These are phyloP conservation scores for Scleromitrula shiraiana DNA, from an alignment of 2,329 filamentous ascomycete species.

Conservation along the genomic window DNA sequence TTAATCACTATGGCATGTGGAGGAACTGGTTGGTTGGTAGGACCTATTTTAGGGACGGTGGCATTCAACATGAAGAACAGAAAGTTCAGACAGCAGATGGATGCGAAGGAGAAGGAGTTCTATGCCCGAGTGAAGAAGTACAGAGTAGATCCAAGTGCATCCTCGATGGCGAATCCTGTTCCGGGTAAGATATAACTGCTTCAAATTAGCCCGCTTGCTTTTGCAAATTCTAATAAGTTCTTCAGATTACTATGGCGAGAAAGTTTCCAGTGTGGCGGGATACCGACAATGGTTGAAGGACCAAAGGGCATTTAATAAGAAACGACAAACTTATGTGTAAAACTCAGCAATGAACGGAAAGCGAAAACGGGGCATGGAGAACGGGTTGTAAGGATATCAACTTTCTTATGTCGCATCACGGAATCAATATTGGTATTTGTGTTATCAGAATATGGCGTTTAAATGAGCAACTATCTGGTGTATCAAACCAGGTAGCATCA, in stretches of 20 bases:
- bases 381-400: conserved; percentile 4
- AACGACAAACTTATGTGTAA: conserved; percentile 37
- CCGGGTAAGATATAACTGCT: conserved; percentile 24
- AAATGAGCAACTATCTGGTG: conserved; percentile 1
- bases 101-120: conserved; percentile 88
- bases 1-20: conserved; percentile 69
- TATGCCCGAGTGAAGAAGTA: conserved; percentile 86
- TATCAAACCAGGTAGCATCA: not conserved
- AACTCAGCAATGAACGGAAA: conserved; percentile 3
- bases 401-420: conserved; percentile 1
- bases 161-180: conserved; percentile 81
- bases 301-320: conserved; percentile 93
- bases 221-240: not conserved
- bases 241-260: conserved; percentile 91
- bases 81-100: conserved; percentile 64
- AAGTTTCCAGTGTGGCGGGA: conserved; percentile 85
- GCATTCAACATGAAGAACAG: conserved; percentile 72
- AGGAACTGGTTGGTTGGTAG: conserved; percentile 80
- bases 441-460: conserved; percentile 8
- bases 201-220: too few species aligned
- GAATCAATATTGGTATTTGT: conserved; percentile 1
- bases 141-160: conserved; percentile 82
- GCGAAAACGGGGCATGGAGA: conserved; percentile 3
- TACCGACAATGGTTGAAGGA: conserved; percentile 97
- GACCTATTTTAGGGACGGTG: conserved; percentile 72